phyloP scores from a whole-genome alignment of 345 rosid species.

The Dipteronia sinensis region DNA sequence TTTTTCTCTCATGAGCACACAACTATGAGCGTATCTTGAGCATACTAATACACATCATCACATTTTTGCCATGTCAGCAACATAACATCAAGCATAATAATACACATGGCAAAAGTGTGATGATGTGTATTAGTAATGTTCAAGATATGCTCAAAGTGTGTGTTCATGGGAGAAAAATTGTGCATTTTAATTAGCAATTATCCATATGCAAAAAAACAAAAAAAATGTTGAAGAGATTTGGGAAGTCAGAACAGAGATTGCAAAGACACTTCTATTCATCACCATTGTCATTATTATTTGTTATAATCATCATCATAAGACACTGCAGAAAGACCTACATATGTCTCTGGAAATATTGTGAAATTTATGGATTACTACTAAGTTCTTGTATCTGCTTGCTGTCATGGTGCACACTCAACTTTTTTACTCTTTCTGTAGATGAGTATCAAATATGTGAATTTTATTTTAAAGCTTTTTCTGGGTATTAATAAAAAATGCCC shows the following conservation, averaged over 20 bases:
- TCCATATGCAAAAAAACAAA: neutral
- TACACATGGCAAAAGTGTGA: no score
- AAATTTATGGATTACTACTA: no score
- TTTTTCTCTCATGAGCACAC: neutral
- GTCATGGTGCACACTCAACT: neutral
- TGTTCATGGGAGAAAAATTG: neutral
- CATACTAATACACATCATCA: no score
- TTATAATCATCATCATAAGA: neutral
- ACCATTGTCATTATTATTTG: neutral
- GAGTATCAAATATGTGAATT: neutral
- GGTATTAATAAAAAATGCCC: neutral
- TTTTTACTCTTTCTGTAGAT: neutral
- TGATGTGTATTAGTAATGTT: no score
- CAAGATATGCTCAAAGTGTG: no score
- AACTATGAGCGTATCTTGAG: no score
- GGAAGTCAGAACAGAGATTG: neutral
- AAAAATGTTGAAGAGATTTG: neutral
- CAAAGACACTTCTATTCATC: neutral
- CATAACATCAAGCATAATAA: no score
- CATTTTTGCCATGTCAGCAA: no score
- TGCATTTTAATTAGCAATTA: neutral
- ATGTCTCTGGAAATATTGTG: no score
- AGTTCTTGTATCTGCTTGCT: no score
- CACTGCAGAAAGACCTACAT: neutral
- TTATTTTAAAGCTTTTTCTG: neutral